A percentile compares a stretch with the other conserved stretches of the same genome.
Conservation (phyloP, 108 stramenopile species). For the Stephanodiscus minutulus region DNA sequence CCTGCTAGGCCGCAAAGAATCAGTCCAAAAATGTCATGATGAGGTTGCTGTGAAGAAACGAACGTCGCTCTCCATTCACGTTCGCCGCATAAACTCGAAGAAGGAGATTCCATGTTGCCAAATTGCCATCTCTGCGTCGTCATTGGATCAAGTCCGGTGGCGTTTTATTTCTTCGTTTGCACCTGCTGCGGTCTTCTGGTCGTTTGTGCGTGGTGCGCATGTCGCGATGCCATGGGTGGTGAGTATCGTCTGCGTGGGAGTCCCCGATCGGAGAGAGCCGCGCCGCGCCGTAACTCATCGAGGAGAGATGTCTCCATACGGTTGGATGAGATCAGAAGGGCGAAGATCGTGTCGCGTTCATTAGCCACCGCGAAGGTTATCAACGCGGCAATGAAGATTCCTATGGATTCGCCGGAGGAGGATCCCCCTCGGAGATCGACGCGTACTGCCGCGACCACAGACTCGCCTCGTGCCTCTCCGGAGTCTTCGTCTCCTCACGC, state of each 20-base stretch:
- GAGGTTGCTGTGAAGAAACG: not conserved
- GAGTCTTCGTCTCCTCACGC: not conserved
- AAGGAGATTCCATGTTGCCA: not conserved
- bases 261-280: not conserved
- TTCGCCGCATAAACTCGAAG: too few species aligned
- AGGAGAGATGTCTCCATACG: not conserved
- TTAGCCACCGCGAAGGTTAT: not conserved
- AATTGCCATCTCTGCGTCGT: not conserved
- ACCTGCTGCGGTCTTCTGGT: not conserved
- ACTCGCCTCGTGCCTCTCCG: not conserved
- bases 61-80: too few species aligned
- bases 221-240: not conserved
- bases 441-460: too few species aligned
- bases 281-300: not conserved
- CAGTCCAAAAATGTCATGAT: not conserved
- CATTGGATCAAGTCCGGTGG: not conserved
- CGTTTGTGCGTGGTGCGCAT: not conserved
- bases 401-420: too few species aligned
- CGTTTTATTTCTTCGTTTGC: not conserved
- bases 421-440: too few species aligned
- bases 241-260: too few species aligned
- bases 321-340: not conserved
- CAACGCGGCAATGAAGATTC: not conserved
- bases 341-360: not conserved
- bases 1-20: not conserved